Percentiles rank a stretch among this genome's conserved stretches.
phyloP scores from a whole-genome alignment of 2,329 filamentous ascomycete species.

The Neonectria sp. region DNA sequence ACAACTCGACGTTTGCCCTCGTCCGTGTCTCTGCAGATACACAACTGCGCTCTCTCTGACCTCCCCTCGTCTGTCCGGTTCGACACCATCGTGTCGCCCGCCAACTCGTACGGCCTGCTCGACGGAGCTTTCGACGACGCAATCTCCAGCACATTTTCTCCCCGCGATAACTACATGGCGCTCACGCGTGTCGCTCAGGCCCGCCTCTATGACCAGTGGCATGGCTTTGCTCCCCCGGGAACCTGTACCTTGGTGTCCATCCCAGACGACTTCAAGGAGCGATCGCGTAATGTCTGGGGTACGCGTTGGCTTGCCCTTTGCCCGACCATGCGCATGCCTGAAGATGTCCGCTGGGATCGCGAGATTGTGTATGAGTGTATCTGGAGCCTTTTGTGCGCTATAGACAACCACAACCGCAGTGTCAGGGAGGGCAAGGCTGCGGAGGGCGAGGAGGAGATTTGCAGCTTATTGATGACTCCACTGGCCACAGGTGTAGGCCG shows the following conservation, averaged over 20 bases:
- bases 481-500: constrained; percentile 63
- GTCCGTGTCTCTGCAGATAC: constrained; percentile 52
- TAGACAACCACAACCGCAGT: constrained; percentile 62
- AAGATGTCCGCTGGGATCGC: constrained; percentile 61
- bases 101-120: constrained; percentile 67
- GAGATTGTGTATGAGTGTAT: constrained; percentile 70
- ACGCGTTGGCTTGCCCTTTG: constrained; percentile 61
- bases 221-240: constrained; percentile 65
- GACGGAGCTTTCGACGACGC: constrained; percentile 70
- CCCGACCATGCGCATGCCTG: constrained; percentile 66
- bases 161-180: constrained; percentile 59
- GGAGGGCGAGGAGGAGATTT: constrained; percentile 50
- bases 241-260: constrained; percentile 64
- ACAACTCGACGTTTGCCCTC: constrained; percentile 43
- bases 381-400: constrained; percentile 64
- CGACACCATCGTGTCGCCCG: constrained; percentile 66
- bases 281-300: constrained; percentile 56
- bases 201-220: constrained; percentile 60
- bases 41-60: constrained; percentile 55
- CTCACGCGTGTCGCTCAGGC: constrained; percentile 62
- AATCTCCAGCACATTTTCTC: constrained; percentile 65
- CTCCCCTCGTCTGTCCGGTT: constrained; percentile 57
- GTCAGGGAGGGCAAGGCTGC: constrained; percentile 23
- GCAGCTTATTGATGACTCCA: constrained; percentile 64
- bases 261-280: constrained; percentile 51